Evolutionary conservation across 495 filamentous ascomycete genomes (phyloP), one percentile per base, ranked within the genome.

Genomic region (Hypoxylon intermedium): DNA sequence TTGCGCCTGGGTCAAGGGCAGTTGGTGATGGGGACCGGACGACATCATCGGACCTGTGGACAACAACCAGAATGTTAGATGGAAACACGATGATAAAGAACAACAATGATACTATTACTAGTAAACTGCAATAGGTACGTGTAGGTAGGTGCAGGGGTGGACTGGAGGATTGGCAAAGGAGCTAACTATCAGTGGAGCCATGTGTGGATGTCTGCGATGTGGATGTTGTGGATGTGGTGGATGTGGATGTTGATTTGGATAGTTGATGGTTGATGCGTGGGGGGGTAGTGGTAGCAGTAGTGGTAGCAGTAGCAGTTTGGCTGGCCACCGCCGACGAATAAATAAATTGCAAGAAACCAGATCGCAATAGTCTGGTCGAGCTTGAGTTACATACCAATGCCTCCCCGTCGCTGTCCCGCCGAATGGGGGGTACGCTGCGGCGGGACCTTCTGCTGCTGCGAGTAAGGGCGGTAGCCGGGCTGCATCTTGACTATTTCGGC

Each of bases 41-140:
- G 80, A 78, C 65, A 85, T 79, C 81, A 87, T 86, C 26, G 85
- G 84, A 28, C 82, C 83, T 72, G 67, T 54, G 69, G 48, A 72
- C 65, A 58, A 63, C 13, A 6, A 36, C 12, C 45, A 47, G 15
- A 34, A 18, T 57, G 65, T 77, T 65, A 56, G 60, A 65, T 33
- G 38, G 30, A 19, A 36, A 40, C 15, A 38, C n/a, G 46, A 52
- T 52, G 54, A 37, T n/a, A n/a, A n/a, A n/a, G n/a, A n/a, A n/a
- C n/a, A n/a, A n/a, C n/a, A n/a, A n/a, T n/a, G n/a, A 19, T 12
- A 45, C 30, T 33, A 50, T 24, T 9, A 15, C 38, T 16, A 43
- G 40, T 28, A 34, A 26, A 12, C 13, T 41, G 12, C 2, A 38
- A 6, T 15, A 63, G 34, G 15, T 41, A 21, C 16, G 49, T 46